These are phyloP conservation scores for Penicillium sp. DNA, from an alignment of 2,329 filamentous ascomycete species.

Conservation along the genomic window DNA sequence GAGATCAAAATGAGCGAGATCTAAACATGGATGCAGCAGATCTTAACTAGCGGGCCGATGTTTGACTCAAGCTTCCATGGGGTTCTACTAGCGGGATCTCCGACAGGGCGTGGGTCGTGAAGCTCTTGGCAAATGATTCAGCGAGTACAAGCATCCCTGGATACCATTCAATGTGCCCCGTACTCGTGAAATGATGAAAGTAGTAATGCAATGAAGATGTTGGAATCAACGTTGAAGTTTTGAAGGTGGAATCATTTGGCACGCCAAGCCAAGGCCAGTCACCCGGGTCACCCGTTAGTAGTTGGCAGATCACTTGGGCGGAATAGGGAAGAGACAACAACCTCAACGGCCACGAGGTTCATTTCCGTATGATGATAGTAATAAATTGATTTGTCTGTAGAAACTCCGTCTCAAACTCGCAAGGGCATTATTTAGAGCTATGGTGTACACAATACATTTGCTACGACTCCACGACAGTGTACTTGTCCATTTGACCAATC, in stretches of 20 bases:
- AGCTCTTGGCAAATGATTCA: conserved; percentile 3
- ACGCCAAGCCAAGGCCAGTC: conserved; percentile 13
- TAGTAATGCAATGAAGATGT: background rate
- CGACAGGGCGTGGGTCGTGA: conserved; percentile 24
- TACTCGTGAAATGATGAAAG: background rate
- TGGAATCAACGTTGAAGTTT: conserved; percentile 1
- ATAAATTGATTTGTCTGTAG: background rate
- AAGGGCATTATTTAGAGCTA: no score
- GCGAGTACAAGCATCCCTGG: background rate
- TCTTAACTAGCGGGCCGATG: conserved; percentile 10
- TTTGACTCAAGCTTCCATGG: conserved; percentile 29
- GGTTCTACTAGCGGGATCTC: conserved; percentile 34
- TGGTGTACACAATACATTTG: no score
- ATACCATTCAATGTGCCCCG: no score
- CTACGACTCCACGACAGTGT: background rate
- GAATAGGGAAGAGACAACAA: background rate
- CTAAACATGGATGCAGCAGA: conserved; percentile 20
- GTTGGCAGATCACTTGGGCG: no score
- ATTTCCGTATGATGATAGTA: background rate
- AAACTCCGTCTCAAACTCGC: no score
- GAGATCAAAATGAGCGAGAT: conserved; percentile 9
- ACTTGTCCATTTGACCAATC: background rate
- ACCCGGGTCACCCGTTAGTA: no score
- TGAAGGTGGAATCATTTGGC: background rate
- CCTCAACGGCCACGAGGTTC: background rate